phyloP scores from a whole-genome alignment of 176 grass and related monocot species.

The Puccinellia tenuiflora region DNA sequence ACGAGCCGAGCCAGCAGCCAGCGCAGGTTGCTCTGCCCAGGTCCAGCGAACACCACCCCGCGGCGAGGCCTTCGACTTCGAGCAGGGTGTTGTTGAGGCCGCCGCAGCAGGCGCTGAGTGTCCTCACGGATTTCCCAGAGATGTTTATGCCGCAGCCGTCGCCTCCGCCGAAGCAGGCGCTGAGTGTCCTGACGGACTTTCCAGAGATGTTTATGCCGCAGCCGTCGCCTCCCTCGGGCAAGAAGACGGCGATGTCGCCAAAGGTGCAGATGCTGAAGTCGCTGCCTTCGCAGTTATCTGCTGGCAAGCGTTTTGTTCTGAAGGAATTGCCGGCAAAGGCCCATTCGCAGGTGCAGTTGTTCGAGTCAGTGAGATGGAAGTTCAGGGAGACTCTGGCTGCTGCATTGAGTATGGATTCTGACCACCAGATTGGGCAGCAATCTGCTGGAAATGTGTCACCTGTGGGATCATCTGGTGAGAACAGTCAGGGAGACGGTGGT shows the following conservation, averaged over 20 bases:
- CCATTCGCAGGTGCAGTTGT: constrained; percentile 8
- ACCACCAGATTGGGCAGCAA: constrained; percentile 5
- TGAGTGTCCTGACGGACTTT: constrained; percentile 13
- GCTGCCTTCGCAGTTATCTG: not conserved
- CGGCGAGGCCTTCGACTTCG: not conserved
- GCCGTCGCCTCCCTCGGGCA: constrained; percentile 10
- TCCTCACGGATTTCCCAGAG: not conserved
- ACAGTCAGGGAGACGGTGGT: not conserved
- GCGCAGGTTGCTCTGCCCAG: constrained; percentile 11
- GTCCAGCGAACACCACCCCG: not conserved
- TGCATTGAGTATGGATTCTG: constrained; percentile 43
- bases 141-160: not conserved
- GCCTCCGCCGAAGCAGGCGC: not conserved
- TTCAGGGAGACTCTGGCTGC: constrained; percentile 52
- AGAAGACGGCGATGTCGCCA: not conserved
- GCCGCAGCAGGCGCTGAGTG: constrained; percentile 1
- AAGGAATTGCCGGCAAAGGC: constrained; percentile 18
- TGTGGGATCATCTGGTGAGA: not conserved
- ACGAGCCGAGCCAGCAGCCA: constrained; percentile 23
- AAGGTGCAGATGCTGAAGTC: constrained; percentile 39
- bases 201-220: not conserved
- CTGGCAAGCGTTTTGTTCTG: constrained; percentile 35
- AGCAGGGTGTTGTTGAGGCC: constrained; percentile 15
- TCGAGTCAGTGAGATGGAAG: constrained; percentile 47
- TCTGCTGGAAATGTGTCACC: constrained; percentile 10